Evolutionary conservation across 208 protist genomes (phyloP).

Genomic region (Acanthamoeba lenticulata): DNA sequence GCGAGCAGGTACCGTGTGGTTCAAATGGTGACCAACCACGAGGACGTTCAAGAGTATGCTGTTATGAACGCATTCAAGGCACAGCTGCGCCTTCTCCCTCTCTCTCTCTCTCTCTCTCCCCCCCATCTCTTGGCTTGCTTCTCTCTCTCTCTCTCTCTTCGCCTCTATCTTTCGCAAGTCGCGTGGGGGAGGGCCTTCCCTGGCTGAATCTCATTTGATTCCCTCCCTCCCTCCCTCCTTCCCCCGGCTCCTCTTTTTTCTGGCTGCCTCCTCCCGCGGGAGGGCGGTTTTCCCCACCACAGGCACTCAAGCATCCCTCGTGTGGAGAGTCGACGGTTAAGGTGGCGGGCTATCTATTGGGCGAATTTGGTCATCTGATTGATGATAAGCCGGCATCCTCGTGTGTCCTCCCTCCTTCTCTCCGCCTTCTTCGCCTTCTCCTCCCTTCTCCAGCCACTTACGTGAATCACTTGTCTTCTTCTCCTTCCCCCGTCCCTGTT

Average conservation of each 20-base stretch:
- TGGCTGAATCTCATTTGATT: too few relatives aligned
- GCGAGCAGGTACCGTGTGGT: conserved; percentile 93
- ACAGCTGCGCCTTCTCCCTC: too few relatives aligned
- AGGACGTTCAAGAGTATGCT: conserved; percentile 96
- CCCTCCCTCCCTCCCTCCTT: too few relatives aligned
- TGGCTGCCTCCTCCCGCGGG: too few relatives aligned
- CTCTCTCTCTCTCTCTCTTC: background rate
- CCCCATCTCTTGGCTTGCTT: background rate
- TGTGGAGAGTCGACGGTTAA: conserved; percentile 82
- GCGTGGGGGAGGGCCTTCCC: too few relatives aligned
- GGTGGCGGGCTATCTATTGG: conserved; percentile 93
- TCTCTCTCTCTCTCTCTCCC: background rate
- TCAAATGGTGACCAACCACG: conserved; percentile 96
- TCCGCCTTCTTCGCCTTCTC: conserved; percentile 1
- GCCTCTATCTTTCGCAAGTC: conserved; percentile 49
- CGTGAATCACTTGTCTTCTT: too few relatives aligned
- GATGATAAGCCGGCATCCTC: conserved; percentile 91
- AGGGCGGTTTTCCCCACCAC: background rate
- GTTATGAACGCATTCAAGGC: conserved; percentile 83
- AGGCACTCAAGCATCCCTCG: conserved; percentile 67
- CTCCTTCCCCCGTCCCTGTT: too few relatives aligned
- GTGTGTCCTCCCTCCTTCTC: conserved; percentile 34
- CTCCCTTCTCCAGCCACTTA: too few relatives aligned
- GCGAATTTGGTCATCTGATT: conserved; percentile 98
- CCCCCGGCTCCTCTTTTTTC: too few relatives aligned